Evolutionary conservation across 192 early-diverging fungal species (phyloP).

Genomic region (Linnemannia zychae): DNA sequence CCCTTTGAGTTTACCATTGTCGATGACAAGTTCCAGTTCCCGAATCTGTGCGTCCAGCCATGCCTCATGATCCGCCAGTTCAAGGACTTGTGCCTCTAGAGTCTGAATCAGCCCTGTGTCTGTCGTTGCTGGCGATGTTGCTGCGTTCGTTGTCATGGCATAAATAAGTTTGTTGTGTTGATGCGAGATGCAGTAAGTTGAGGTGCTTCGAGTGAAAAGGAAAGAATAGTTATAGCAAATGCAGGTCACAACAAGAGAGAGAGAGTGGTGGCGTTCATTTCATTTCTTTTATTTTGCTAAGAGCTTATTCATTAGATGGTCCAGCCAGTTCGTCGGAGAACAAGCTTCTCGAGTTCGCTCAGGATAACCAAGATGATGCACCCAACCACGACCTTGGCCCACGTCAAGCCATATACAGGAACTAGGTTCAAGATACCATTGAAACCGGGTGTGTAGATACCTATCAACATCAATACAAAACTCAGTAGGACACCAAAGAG

Average conservation of each 20-base stretch:
- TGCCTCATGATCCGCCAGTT: constrained; percentile 45
- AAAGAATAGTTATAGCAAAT: not conserved
- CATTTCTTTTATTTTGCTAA: not conserved
- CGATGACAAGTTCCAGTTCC: constrained; percentile 37
- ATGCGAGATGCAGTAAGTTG: not conserved
- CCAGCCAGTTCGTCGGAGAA: constrained; percentile 41
- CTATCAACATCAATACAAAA: constrained; percentile 78
- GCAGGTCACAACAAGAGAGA: not conserved
- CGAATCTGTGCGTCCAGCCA: constrained; percentile 53
- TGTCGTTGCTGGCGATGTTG: not conserved
- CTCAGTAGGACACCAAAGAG: constrained; percentile 80
- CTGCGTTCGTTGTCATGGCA: not conserved
- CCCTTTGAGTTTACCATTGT: constrained; percentile 28
- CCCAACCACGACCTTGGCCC: constrained; percentile 74
- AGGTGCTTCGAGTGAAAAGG: not conserved
- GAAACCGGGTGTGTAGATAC: constrained; percentile 83
- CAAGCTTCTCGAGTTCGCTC: constrained; percentile 73
- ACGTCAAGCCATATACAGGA: constrained; percentile 69
- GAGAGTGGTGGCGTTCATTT: not conserved
- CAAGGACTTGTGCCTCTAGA: constrained; percentile 41
- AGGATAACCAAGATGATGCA: constrained; percentile 67
- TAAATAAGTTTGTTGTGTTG: not conserved
- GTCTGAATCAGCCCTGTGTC: constrained; percentile 12
- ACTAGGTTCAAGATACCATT: constrained; percentile 34
- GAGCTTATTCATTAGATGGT: constrained; percentile 13